Evolutionary conservation across 2,329 filamentous ascomycete species (phyloP), one percentile per base, ranked within the genome.

Genomic region (Paecilomyces dactylethromorphus): DNA sequence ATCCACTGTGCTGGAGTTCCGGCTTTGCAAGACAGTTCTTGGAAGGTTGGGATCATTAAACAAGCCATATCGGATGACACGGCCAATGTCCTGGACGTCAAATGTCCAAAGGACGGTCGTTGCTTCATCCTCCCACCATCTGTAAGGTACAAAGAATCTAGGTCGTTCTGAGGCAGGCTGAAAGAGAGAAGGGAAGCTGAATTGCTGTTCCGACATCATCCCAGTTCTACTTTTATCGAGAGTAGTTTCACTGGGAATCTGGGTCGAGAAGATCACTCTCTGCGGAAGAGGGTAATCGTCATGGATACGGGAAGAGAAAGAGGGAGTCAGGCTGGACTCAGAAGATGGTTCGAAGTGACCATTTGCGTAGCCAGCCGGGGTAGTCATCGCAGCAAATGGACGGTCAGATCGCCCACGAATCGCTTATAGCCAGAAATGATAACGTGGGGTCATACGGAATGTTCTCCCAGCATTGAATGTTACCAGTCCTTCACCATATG

Each of bases 41-140:
- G 74, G 73, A 11, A 73, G 66, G 32, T 69, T 69, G 50, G 68
- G 66, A 49, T 76, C 69, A 3, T 62, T 62, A 60, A 74, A 77
- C 1, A 77, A 67, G 6, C 69, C 67, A 55, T 71, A 77, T 55
- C 71, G 71, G 33, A 77, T 71, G 8, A 75, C 68, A 26, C 69
- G 67, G 51, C 71, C 68, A 54, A 77, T 73, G 39, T 74, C 69
- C 10, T 69, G 64, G 31, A 70, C 65, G 26, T 75, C 71, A 54
- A 75, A 76, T 3, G 71, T 71, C 72, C 71, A 74, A 24, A 77
- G 67, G 6, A 74, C 66, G 1, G 72, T 70, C 0, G 65, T 67
- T 1, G 73, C 72, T 56, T 76, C 74, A 53, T 75, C 74, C 56
- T 76, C 75, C 74, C 74, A 77, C 73, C 74, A 77, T 54, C 69